Base-by-base conservation (phyloP, 2,329 filamentous ascomycete species). In the Zarea fungicola region DNA sequence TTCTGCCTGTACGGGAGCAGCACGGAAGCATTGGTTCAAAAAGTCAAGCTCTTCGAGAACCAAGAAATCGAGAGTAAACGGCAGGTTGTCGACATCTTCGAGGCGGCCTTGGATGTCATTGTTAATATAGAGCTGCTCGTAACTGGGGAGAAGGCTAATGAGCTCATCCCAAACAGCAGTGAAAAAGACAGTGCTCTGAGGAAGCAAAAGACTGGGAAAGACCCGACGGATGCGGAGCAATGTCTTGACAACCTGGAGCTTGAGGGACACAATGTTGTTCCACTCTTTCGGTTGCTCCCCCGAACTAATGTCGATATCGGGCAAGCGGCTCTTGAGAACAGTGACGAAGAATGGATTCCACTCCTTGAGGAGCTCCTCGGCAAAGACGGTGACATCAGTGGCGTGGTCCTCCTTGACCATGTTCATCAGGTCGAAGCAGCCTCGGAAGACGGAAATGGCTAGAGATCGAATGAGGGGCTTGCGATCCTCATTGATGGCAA, bases 321-420 rank as follows among this genome's bases (percentile, higher is more conserved):
- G 88, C 21, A 97, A 72, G 41, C 79, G 77, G 23, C 81, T 75
- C 68, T 93, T 90, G 64, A 97, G 74, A 8, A 86, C 81, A 32
- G 80, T 77, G 56, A 89, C 76, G 72, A 97, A 93, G 72, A 96
- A 96, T 5, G 91, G 89, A 54, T 88, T 84, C 93, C 93, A 99
- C 43, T 81, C 80, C 57, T 76, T 78, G 42, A 97, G 76, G 0
- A 89, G 83, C 61, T 95, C 87, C 53, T 96, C 89, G 46, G 92
- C 90, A 65, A 99, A 99, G 1, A 77, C 78, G 67, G 89, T 93
- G 53, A 97, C 89, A 48, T 88, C 88, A 50, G 79, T 78, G 60
- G 88, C 87, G 68, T 97, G 88, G 58, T 95, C 89, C 57, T 96
- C 91, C 75, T 96, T 87, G 56, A 97, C 87, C 81, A 96, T 95